Evolutionary conservation across 1,284 basidiomycete genomes (phyloP), one percentile per base, ranked within the genome.

Genomic region (Serendipita sp.): DNA sequence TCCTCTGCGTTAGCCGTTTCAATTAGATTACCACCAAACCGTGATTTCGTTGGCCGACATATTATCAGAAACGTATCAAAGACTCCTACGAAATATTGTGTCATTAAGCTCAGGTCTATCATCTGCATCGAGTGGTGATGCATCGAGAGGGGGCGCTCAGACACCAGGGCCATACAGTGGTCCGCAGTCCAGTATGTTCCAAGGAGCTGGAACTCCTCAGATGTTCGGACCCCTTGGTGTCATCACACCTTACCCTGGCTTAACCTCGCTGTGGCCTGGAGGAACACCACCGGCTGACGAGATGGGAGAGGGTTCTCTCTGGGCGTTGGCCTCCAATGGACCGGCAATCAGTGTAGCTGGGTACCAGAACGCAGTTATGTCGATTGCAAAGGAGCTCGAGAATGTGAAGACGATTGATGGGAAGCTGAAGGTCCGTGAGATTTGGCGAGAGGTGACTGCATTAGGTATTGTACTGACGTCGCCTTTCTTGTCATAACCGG

Each of bases 41-140:
- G 80, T 92, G 34, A 80, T 91, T 60, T 89, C 91, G 41, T 81
- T 91, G 35, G 83, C 92, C 63, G 91, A 93, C 69, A 85, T 93
- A 50, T 79, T 93, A 44, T 88, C 88, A 12, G 88, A 91, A 71
- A 82, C 89, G 29, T 93, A 93, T 76, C 84, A 87, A 72, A 91
- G 89, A 72, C 85, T 93, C 53, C 80, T 82, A 3, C 84, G 83
- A 70, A 80, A 90, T 55, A 81, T 93, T 22, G 87, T 87, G 1
- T 87, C 87, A 1, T 87, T 43, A 12, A 43, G 2, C 32, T 60
- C 32, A 45, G 44, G 29, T 49, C 29, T 29, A 6, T 60, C 35
- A 15, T 63, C 17, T 53, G 22, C 34, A 61, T 62, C 29, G 61
- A 58, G 29, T 53, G 49, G 17, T 61, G 62, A 38, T 32, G 49